phyloP scores from a whole-genome alignment of 495 filamentous ascomycete genomes.

The Xeromyces bisporus region DNA sequence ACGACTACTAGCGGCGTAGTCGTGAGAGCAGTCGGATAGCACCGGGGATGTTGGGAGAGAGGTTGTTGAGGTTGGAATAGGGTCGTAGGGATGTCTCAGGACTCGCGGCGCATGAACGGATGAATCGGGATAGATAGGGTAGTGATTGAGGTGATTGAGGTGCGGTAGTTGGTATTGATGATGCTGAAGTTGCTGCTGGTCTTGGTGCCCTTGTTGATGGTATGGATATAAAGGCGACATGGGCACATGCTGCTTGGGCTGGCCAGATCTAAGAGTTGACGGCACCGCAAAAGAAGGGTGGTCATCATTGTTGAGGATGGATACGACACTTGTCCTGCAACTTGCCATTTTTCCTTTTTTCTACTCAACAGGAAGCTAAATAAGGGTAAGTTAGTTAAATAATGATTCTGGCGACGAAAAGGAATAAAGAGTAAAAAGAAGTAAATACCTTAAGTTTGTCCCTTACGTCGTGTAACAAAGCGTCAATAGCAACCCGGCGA shows the following conservation, averaged over 20 bases:
- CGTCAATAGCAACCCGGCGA: neutral
- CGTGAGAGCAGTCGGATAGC: constrained; percentile 27
- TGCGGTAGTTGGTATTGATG: constrained; percentile 5
- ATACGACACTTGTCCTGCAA: constrained; percentile 25
- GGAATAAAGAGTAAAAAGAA: neutral
- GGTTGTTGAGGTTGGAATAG: constrained; percentile 11
- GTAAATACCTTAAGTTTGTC: neutral
- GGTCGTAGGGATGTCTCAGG: constrained; percentile 13
- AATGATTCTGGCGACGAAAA: neutral
- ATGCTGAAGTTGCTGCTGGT: constrained; percentile 11
- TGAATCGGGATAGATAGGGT: constrained; percentile 13
- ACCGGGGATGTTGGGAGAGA: constrained; percentile 16
- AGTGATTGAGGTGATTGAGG: constrained; percentile 9
- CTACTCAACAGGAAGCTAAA: neutral
- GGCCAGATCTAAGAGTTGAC: constrained; percentile 21
- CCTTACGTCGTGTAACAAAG: neutral
- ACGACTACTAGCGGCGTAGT: constrained; percentile 18
- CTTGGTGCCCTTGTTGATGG: neutral
- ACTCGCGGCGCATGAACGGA: constrained; percentile 13
- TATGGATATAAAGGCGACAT: constrained; percentile 1
- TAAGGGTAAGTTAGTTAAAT: no score
- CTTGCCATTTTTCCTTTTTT: constrained; percentile 23
- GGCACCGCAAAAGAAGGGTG: constrained; percentile 32
- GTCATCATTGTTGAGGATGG: constrained; percentile 34
- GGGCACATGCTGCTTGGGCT: constrained; percentile 12